Evolutionary conservation across 2,329 filamentous ascomycete genomes (phyloP).

Genomic region (Orbilia ellipsospora): DNA sequence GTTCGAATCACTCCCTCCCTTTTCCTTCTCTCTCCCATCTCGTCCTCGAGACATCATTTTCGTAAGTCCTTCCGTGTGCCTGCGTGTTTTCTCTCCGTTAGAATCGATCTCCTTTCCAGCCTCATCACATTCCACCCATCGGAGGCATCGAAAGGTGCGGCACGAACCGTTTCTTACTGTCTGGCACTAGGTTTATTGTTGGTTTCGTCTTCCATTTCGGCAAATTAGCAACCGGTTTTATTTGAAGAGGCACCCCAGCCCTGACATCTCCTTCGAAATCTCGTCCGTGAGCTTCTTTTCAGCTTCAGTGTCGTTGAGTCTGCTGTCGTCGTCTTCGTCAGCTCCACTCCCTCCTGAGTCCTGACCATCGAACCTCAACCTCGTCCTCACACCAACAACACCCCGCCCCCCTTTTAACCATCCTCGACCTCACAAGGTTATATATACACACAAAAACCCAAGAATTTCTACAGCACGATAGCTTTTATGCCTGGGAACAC

Average conservation of each 20-base stretch:
- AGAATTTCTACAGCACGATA: conserved; percentile 23
- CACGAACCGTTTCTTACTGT: conserved; percentile 47
- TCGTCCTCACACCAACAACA: conserved; percentile 7
- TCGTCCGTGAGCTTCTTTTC: not conserved
- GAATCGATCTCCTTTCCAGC: not conserved
- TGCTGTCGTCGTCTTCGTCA: conserved; percentile 7
- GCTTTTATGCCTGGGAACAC: conserved; percentile 51
- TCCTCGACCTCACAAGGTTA: not conserved
- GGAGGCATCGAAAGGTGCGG: conserved; percentile 25
- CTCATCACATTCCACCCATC: conserved; percentile 2
- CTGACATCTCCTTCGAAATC: not conserved
- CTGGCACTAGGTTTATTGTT: conserved; percentile 22
- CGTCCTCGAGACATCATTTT: conserved; percentile 11
- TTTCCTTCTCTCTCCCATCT: conserved; percentile 3
- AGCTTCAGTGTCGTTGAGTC: conserved; percentile 7
- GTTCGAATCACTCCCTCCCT: not conserved
- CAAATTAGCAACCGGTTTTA: conserved; percentile 1
- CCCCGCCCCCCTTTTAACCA: too few relatives aligned
- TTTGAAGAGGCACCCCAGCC: not conserved
- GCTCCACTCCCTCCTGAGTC: conserved; percentile 7
- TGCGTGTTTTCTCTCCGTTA: not conserved
- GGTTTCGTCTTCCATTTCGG: conserved; percentile 21
- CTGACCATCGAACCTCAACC: not conserved
- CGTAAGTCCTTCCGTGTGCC: not conserved
- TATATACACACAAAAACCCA: conserved; percentile 12